phyloP scores from a whole-genome alignment of 306 rosid species.

The Abrus precatorius region DNA sequence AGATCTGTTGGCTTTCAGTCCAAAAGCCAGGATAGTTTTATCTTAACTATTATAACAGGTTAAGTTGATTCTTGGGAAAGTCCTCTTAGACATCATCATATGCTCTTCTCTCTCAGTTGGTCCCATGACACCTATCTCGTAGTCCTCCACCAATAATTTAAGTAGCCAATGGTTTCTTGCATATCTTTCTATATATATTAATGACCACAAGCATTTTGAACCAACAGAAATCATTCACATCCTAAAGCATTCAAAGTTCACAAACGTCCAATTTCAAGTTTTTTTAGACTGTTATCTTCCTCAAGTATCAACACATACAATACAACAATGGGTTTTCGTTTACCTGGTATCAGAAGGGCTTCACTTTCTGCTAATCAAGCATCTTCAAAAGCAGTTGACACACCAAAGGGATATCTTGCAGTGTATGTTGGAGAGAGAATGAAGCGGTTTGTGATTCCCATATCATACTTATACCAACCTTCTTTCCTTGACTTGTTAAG shows the following conservation, averaged over 20 bases:
- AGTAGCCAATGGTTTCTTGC: background rate
- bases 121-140: background rate
- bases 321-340: background rate
- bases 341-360: background rate
- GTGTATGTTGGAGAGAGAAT: background rate
- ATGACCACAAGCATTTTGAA: background rate
- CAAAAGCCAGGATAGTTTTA: background rate
- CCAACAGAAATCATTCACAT: background rate
- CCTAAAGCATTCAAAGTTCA: background rate
- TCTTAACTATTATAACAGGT: background rate
- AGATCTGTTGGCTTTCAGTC: background rate
- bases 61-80: background rate
- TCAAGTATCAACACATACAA: background rate
- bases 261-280: background rate
- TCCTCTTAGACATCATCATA: background rate
- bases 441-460: background rate
- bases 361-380: background rate
- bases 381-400: background rate
- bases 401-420: conserved; percentile 6
- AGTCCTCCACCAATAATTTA: background rate
- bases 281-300: background rate
- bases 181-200: background rate
- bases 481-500: background rate
- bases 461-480: background rate
- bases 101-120: background rate